Percentiles rank a stretch among this genome's conserved stretches.
Conservation (phyloP, 441 rosid genomes). For the Erodium texanum region DNA sequence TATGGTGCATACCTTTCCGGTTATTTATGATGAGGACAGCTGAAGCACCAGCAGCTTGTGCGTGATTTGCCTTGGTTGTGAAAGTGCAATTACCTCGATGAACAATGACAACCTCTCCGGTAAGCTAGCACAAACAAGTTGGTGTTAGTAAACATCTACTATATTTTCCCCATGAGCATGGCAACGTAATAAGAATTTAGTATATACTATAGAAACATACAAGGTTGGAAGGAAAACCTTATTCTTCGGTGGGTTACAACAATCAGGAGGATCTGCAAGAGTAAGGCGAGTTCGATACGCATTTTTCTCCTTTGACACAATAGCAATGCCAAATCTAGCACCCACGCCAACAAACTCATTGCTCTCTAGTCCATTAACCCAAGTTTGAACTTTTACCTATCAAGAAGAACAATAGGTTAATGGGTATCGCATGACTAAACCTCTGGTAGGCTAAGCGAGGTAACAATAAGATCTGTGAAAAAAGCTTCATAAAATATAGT, state of each 20-base stretch:
- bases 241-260: slow-evolving; percentile 50
- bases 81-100: slow-evolving; percentile 87
- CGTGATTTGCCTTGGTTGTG: slow-evolving; percentile 77
- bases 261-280: slow-evolving; percentile 80
- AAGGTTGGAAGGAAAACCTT: slow-evolving; percentile 41
- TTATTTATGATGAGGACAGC: slow-evolving; percentile 86
- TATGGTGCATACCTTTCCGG: slow-evolving; percentile 52
- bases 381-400: slow-evolving; percentile 96
- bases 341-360: slow-evolving; percentile 94
- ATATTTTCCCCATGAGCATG: slow-evolving; percentile 8
- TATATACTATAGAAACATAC: not conserved
- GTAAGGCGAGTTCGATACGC: slow-evolving; percentile 64
- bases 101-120: slow-evolving; percentile 76
- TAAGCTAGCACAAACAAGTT: slow-evolving; percentile 42
- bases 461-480: not conserved
- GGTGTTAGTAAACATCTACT: slow-evolving; percentile 15
- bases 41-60: slow-evolving; percentile 85
- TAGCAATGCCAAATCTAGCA: slow-evolving; percentile 78
- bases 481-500: no score
- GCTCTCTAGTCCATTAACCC: slow-evolving; percentile 70
- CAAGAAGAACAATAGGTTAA: slow-evolving; percentile 12
- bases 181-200: not conserved
- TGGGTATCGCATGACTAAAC: not conserved
- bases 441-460: not conserved
- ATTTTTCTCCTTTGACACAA: slow-evolving; percentile 88